These are phyloP conservation scores for Agrocybe praecox DNA, from an alignment of 768 basidiomycete genomes.

Conservation along the genomic window DNA sequence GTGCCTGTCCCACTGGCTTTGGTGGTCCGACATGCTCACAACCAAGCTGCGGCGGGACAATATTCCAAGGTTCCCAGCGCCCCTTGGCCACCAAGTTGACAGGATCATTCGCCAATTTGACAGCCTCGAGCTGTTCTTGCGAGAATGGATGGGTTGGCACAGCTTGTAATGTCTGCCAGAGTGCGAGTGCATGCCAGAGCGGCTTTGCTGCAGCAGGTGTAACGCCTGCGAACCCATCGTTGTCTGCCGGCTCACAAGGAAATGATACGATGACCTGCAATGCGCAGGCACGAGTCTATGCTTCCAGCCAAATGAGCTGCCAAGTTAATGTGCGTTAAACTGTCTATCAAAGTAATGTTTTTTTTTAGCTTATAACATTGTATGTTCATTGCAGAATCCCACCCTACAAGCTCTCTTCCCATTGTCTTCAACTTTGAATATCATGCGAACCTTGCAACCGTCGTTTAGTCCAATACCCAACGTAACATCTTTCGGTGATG, in stretches of 20 bases:
- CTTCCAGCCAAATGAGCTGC: constrained; percentile 85
- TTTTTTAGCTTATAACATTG: background rate
- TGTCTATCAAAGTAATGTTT: too few relatives aligned
- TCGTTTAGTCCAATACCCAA: constrained; percentile 70
- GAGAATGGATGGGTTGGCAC: constrained; percentile 74
- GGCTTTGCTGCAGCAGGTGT: constrained; percentile 51
- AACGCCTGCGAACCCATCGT: constrained; percentile 31
- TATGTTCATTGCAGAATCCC: constrained; percentile 59
- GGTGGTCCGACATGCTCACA: constrained; percentile 70
- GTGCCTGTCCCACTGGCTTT: constrained; percentile 83
- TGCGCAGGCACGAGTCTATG: constrained; percentile 67
- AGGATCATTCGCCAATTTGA: constrained; percentile 63
- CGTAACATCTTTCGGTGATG: constrained; percentile 56
- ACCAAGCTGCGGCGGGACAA: constrained; percentile 78
- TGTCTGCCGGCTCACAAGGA: constrained; percentile 22
- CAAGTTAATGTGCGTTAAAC: constrained; percentile 66
- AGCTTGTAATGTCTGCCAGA: constrained; percentile 81
- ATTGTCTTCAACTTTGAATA: constrained; percentile 69
- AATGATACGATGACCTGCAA: constrained; percentile 77
- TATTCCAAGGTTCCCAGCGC: constrained; percentile 73
- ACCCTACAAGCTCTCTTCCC: constrained; percentile 81
- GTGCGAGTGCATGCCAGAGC: constrained; percentile 64
- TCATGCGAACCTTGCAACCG: constrained; percentile 75
- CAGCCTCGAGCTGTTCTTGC: constrained; percentile 69
- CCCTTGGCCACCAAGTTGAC: constrained; percentile 44